These are phyloP conservation scores for Cyclocybe aegerita DNA, from an alignment of 768 basidiomycete genomes.

Conservation along the genomic window DNA sequence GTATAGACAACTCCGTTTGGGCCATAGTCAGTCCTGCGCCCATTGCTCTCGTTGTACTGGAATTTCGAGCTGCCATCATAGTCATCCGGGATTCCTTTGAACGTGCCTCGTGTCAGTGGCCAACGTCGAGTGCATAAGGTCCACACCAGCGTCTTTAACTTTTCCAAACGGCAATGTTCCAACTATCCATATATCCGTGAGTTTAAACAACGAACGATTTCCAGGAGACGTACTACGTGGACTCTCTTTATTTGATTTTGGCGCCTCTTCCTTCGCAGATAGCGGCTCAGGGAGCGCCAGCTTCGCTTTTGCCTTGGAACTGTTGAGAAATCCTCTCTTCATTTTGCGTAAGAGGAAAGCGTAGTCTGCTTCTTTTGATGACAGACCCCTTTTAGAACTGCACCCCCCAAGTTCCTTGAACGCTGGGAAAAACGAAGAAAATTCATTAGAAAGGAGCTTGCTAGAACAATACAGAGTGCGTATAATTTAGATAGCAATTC, in stretches of 20 bases:
- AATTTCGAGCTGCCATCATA: neutral
- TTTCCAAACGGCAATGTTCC: constrained; percentile 2
- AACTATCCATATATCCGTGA: neutral
- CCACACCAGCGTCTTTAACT: neutral
- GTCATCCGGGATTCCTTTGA: neutral
- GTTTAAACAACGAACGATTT: neutral
- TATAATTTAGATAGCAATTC: too few species aligned
- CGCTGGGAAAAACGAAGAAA: too few species aligned
- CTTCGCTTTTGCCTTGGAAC: too few species aligned
- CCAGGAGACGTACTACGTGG: neutral
- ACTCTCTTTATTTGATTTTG: neutral
- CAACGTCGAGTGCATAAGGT: neutral
- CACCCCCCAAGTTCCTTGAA: too few species aligned
- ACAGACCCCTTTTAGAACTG: too few species aligned
- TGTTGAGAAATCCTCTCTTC: too few species aligned
- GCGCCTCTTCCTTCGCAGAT: neutral
- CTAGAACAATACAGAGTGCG: too few species aligned
- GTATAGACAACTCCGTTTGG: neutral
- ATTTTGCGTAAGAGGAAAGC: too few species aligned
- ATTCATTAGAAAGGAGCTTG: too few species aligned
- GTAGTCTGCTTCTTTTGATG: too few species aligned
- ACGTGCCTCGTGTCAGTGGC: neutral
- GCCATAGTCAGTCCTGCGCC: too few species aligned
- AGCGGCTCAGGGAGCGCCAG: too few species aligned
- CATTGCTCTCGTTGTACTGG: neutral